Percentiles rank a stretch among this genome's conserved stretches.
phyloP scores from a whole-genome alignment of 768 basidiomycete species.

The Pisolithus sp. region DNA sequence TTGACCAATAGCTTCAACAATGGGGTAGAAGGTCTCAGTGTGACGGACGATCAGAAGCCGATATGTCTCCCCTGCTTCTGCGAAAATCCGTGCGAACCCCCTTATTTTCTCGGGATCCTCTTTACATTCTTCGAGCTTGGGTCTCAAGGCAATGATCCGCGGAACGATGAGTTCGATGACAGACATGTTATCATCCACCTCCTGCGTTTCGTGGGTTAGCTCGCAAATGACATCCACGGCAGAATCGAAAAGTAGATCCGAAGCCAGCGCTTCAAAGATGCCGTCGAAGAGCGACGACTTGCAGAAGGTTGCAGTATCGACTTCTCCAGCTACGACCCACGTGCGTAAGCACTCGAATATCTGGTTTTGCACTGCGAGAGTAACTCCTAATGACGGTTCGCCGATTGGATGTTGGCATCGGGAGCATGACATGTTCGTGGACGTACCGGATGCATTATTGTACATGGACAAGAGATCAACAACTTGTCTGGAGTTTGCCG shows the following conservation, averaged over 20 bases:
- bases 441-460: conserved; percentile 77
- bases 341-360: conserved; percentile 79
- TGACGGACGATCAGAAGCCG: conserved; percentile 83
- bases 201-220: conserved; percentile 96
- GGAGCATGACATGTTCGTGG: background rate
- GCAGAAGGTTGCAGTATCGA: conserved; percentile 55
- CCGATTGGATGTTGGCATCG: background rate
- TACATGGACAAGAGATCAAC: conserved; percentile 82
- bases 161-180: conserved; percentile 87
- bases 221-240: conserved; percentile 92
- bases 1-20: conserved; percentile 90
- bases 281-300: conserved; percentile 75
- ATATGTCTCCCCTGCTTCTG: conserved; percentile 98
- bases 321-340: conserved; percentile 88
- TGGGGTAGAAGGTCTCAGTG: conserved; percentile 86
- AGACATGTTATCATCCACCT: conserved; percentile 88
- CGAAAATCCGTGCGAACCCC: conserved; percentile 85
- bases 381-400: conserved; percentile 65
- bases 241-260: conserved; percentile 85
- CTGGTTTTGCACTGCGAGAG: conserved; percentile 66
- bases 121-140: conserved; percentile 48
- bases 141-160: conserved; percentile 68
- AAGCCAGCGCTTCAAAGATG: conserved; percentile 77
- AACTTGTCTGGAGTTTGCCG: conserved; percentile 63
- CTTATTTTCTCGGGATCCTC: conserved; percentile 86